phyloP scores from a whole-genome alignment of 2,329 filamentous ascomycete species.

The Penicillium griseofulvum region DNA sequence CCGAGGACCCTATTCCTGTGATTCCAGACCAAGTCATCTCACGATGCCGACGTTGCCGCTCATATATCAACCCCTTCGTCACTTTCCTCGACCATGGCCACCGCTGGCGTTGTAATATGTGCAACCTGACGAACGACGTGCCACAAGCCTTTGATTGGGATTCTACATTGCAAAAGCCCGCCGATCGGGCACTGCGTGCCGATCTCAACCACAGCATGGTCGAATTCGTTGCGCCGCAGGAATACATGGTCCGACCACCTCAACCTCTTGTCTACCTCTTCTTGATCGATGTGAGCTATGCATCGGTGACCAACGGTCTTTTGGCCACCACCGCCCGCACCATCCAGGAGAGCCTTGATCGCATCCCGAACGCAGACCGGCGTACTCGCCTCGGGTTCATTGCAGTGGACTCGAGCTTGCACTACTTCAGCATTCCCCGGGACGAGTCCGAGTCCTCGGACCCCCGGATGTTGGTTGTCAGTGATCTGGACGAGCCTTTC shows the following conservation, averaged over 20 bases:
- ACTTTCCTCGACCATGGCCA: conserved; percentile 96
- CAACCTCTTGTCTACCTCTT: conserved; percentile 95
- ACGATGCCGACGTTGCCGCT: conserved; percentile 88
- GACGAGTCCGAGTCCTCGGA: conserved; percentile 82
- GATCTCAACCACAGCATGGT: conserved; percentile 96
- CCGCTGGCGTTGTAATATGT: conserved; percentile 99
- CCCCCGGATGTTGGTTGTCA: conserved; percentile 88
- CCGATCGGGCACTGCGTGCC: conserved; percentile 86
- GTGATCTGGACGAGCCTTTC: conserved; percentile 94
- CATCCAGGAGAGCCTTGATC: conserved; percentile 89
- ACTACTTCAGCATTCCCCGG: conserved; percentile 93
- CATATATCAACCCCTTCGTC: conserved; percentile 97
- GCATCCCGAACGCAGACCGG: conserved; percentile 96
- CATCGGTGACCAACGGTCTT: conserved; percentile 83
- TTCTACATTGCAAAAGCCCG: conserved; percentile 80
- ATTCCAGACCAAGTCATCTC: conserved; percentile 97
- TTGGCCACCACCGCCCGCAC: conserved; percentile 89
- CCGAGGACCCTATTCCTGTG: conserved; percentile 85
- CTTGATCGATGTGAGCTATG: conserved; percentile 90
- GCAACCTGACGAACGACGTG: conserved; percentile 96
- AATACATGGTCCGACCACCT: conserved; percentile 98
- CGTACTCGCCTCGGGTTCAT: conserved; percentile 92
- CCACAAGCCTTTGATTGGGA: conserved; percentile 99
- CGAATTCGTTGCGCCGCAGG: conserved; percentile 95
- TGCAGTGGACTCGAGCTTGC: conserved; percentile 87